Conservation (phyloP, 495 filamentous ascomycete species). For the Aspergillus incahuasiensis region DNA sequence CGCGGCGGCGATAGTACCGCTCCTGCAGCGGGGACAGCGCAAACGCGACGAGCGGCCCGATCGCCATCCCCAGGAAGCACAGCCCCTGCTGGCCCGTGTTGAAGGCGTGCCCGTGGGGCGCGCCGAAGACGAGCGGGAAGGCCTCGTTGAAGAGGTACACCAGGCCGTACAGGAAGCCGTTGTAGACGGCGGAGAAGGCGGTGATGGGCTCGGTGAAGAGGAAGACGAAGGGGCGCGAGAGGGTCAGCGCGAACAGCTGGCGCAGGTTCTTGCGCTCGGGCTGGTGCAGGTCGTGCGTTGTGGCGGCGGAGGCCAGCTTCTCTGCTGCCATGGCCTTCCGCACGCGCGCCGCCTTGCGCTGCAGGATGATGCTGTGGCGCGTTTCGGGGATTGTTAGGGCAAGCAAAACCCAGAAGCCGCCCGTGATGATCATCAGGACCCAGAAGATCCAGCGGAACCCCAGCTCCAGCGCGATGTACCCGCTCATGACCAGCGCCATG, state of each 20-base stretch:
- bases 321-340: conserved; percentile 47
- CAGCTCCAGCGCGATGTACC: conserved; percentile 41
- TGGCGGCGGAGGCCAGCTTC: conserved; percentile 43
- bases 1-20: conserved; percentile 41
- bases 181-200: conserved; percentile 49
- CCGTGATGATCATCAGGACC: conserved; percentile 59
- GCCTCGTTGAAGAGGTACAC: conserved; percentile 58
- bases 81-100: conserved; percentile 34
- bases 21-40: conserved; percentile 42
- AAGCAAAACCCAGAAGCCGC: conserved; percentile 53
- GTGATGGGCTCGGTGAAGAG: conserved; percentile 52
- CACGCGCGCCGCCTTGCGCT: conserved; percentile 45
- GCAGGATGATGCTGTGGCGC: conserved; percentile 54
- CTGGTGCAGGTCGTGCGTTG: conserved; percentile 33
- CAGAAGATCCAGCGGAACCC: conserved; percentile 41
- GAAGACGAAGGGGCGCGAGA: conserved; percentile 45
- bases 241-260: conserved; percentile 55
- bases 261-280: conserved; percentile 45
- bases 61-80: conserved; percentile 38
- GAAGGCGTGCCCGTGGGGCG: conserved; percentile 37
- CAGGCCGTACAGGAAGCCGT: conserved; percentile 61
- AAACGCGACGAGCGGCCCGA: conserved; percentile 39
- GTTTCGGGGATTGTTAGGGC: conserved; percentile 53
- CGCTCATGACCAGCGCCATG: conserved; percentile 55
- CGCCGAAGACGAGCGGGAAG: conserved; percentile 43